Conservation (phyloP, 2,329 filamentous ascomycete genomes). For the Exophiala sideris region DNA sequence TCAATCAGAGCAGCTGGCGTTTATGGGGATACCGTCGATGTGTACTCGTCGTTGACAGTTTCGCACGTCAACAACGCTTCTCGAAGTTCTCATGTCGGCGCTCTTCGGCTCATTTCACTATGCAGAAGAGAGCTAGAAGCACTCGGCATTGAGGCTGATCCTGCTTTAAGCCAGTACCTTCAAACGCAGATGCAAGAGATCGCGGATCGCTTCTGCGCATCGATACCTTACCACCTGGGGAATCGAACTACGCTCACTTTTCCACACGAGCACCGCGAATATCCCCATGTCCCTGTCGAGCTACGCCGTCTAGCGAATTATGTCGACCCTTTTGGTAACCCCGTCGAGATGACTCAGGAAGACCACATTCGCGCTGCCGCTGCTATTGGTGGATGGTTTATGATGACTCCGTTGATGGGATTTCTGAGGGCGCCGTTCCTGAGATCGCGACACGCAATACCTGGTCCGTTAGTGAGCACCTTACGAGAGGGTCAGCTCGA, state of each 20-base stretch:
- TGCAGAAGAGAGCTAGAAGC: constrained; percentile 5
- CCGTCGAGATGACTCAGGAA: constrained; percentile 19
- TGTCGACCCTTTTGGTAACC: constrained; percentile 19
- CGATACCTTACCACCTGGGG: constrained; percentile 29
- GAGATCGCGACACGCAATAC: neutral
- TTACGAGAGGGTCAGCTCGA: constrained; percentile 16
- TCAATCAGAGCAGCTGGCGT: constrained; percentile 21
- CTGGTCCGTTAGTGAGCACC: constrained; percentile 9
- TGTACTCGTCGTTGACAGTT: constrained; percentile 22
- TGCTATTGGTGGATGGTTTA: constrained; percentile 21
- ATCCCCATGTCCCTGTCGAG: constrained; percentile 16
- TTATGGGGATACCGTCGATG: constrained; percentile 19
- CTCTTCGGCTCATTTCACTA: constrained; percentile 15
- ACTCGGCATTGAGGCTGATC: constrained; percentile 9
- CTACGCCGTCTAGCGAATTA: constrained; percentile 18
- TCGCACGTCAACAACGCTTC: constrained; percentile 19
- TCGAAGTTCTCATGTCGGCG: constrained; percentile 13
- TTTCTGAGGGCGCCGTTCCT: constrained; percentile 8
- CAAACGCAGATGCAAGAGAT: constrained; percentile 22
- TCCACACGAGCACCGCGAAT: constrained; percentile 18
- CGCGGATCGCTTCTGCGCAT: constrained; percentile 27
- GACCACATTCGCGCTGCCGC: constrained; percentile 21
- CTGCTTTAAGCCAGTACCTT: constrained; percentile 5
- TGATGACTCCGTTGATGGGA: constrained; percentile 16
- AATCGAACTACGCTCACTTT: constrained; percentile 22